Evolutionary conservation across 176 grass and related monocot species (phyloP).

Genomic region (Elymus sibiricus): DNA sequence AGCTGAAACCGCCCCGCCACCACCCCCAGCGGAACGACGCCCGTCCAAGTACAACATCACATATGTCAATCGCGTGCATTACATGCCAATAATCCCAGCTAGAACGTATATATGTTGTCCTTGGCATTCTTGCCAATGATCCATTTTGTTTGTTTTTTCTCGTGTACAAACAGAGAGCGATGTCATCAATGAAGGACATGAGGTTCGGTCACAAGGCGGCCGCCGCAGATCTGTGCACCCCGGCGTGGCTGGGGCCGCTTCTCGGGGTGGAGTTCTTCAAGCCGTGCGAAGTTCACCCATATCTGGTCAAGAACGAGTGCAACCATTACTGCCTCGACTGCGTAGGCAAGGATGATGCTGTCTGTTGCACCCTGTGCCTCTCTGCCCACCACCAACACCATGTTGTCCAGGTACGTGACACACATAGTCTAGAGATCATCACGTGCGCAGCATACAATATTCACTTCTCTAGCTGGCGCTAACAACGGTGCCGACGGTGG

Average conservation of each 20-base stretch:
- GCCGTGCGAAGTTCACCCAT: neutral
- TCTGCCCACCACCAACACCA: neutral
- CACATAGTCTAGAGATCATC: neutral
- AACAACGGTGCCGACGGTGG: neutral
- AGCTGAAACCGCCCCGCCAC: too few relatives aligned
- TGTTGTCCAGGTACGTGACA: neutral
- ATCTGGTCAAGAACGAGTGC: neutral
- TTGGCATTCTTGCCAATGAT: neutral
- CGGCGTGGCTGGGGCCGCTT: neutral
- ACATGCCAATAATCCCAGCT: too few relatives aligned
- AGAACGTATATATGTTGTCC: too few relatives aligned
- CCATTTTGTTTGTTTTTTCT: too few relatives aligned
- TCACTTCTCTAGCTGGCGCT: neutral
- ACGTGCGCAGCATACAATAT: neutral
- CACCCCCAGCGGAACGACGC: too few relatives aligned
- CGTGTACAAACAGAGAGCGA: neutral
- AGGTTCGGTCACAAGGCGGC: neutral
- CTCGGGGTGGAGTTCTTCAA: neutral
- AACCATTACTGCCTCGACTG: constrained; percentile 16
- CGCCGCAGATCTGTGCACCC: neutral
- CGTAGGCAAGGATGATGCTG: neutral
- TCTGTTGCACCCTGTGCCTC: neutral
- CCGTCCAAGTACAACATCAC: too few relatives aligned
- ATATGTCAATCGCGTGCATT: too few relatives aligned
- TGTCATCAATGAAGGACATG: neutral